Base-by-base conservation (phyloP, 768 basidiomycete species). In the Amanita molliuscula region DNA sequence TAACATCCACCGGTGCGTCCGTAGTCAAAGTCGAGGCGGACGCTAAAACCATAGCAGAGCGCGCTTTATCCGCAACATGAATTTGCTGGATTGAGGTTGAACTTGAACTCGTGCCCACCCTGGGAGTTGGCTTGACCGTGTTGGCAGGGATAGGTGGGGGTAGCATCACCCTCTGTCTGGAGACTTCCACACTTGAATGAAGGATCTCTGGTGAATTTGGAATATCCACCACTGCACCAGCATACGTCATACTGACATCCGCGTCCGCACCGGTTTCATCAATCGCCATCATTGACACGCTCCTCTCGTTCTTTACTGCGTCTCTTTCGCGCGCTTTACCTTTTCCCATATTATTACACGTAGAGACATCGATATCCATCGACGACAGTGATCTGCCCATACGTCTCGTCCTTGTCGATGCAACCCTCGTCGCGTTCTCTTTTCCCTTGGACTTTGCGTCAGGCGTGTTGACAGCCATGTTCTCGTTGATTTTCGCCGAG, bases 401-500 rank as follows among this genome's bases (percentile, higher is more conserved):
- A 36, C 8, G 25, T 15, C 34, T 21, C 11, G 21, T 36, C 34
- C 23, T 15, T 2, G 35, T 21, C 4, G 20, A 29, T n/a, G 23
- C 6, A 10, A 9, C 15, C 15, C 4, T 23, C 35, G 18, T 34
- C 23, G 13, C 25, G 4, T 28, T 38, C 10, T 18, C 35, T 26
- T 48, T 48, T 25, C 6, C 36, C 35, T 9, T 29, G 7, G 6
- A 11, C 33, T 31, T 38, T n/a, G 20, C 8, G 3, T 38, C 21
- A 11, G 36, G 21, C 35, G 36, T 37, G 16, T 18, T 34, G 13
- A 20, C 37, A 10, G 10, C 23, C 20, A 47, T 20, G 18, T 47
- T 47, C 40, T 49, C 29, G 38, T 49, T 28, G 38, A 49, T 49
- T 18, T 29, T 49, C 8, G 48, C 48, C 20, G 48, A 49, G 26